phyloP scores from a whole-genome alignment of 805 yeast species.

The Candida quercuum region DNA sequence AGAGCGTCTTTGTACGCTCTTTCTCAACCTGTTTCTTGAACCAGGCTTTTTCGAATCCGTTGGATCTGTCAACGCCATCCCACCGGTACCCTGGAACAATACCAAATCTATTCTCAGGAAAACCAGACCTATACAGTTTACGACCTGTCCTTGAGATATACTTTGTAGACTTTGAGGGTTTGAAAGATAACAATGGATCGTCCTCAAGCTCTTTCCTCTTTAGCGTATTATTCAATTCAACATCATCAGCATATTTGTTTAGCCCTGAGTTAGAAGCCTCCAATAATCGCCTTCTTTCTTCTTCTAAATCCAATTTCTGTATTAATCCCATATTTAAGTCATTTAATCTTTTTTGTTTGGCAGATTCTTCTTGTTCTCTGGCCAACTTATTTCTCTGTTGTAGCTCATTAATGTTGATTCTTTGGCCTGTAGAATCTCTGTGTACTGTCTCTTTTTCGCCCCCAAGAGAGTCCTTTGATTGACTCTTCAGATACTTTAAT shows the following conservation, averaged over 20 bases:
- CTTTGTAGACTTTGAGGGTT: conserved; percentile 21
- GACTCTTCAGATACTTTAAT: conserved; percentile 10
- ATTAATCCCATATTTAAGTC: conserved; percentile 34
- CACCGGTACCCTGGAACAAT: conserved; percentile 78
- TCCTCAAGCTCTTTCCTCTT: conserved; percentile 37
- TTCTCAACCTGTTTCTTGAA: conserved; percentile 37
- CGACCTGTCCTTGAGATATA: conserved; percentile 39
- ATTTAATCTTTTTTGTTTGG: conserved; percentile 24
- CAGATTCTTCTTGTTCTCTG: conserved; percentile 23
- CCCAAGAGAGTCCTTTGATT: conserved; percentile 9
- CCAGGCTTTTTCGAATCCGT: conserved; percentile 74
- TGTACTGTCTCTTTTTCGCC: conserved; percentile 36
- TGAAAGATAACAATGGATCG: conserved; percentile 59
- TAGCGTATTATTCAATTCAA: conserved; percentile 30
- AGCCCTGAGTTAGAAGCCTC: conserved; percentile 22
- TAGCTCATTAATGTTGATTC: conserved; percentile 34
- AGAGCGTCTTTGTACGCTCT: conserved; percentile 26
- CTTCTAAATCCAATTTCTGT: conserved; percentile 32
- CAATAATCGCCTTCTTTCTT: conserved; percentile 27
- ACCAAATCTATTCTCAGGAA: conserved; percentile 66
- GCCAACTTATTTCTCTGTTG: conserved; percentile 23
- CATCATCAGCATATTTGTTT: conserved; percentile 32
- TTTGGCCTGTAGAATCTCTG: conserved; percentile 59
- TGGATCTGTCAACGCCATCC: conserved; percentile 91
- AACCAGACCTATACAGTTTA: conserved; percentile 48